phyloP scores from a whole-genome alignment of 2,329 filamentous ascomycete genomes.

The Periglandula ipomoeae region DNA sequence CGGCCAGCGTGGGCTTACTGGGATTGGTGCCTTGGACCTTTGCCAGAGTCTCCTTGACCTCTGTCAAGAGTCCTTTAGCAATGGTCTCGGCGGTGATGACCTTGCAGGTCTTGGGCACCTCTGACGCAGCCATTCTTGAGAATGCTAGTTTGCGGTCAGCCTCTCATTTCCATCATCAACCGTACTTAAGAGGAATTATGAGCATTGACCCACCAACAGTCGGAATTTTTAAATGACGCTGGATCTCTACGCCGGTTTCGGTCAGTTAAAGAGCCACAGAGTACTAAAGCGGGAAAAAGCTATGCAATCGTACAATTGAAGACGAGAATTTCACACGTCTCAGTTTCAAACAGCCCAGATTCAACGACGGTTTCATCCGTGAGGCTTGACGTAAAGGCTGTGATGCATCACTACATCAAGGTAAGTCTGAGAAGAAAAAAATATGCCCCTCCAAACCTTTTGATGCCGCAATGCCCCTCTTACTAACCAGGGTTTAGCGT shows the following conservation, averaged over 20 bases:
- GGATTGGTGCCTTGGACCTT: constrained; percentile 52
- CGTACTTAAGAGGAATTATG: background rate
- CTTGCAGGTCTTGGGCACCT: constrained; percentile 70
- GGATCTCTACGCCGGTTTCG: constrained; percentile 1
- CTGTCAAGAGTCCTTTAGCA: constrained; percentile 68
- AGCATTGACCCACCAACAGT: background rate
- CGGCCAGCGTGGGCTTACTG: constrained; percentile 66
- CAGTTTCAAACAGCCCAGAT: background rate
- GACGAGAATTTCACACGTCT: background rate
- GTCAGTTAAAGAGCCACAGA: background rate
- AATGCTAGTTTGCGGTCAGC: background rate
- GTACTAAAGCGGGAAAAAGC: background rate
- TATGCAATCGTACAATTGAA: background rate
- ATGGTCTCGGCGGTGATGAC: constrained; percentile 84
- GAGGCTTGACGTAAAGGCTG: constrained; percentile 1
- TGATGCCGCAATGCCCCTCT: constrained; percentile 19
- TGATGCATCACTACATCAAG: constrained; percentile 2
- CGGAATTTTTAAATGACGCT: background rate
- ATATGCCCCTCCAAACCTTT: constrained; percentile 12
- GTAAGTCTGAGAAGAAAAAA: constrained; percentile 10
- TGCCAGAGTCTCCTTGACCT: constrained; percentile 68
- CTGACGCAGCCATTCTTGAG: constrained; percentile 19
- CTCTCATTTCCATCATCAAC: background rate
- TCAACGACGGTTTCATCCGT: constrained; percentile 4
- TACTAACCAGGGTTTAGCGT: constrained; percentile 20